Evolutionary conservation across 2,329 filamentous ascomycete genomes (phyloP).

Genomic region (Fusarium lateritium): DNA sequence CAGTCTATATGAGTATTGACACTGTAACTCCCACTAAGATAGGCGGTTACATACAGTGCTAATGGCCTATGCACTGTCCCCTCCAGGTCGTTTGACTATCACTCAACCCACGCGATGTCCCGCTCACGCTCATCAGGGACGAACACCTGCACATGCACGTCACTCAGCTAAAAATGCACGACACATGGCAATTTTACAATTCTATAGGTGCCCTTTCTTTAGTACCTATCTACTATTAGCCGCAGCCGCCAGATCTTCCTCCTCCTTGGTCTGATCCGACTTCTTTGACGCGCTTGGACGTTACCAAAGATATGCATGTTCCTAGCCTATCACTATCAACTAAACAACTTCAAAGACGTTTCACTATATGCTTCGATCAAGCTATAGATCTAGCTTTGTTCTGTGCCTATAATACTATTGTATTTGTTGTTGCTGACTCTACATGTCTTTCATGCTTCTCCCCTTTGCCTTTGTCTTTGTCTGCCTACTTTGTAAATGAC

Average conservation of each 20-base stretch:
- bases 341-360: conserved; percentile 21
- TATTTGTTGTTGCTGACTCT: background rate
- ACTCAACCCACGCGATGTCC: conserved; percentile 38
- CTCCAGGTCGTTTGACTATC: conserved; percentile 43
- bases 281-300: conserved; percentile 25
- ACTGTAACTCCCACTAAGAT: background rate
- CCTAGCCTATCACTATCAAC: conserved; percentile 1
- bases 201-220: conserved; percentile 29
- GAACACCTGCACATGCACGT: conserved; percentile 42
- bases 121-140: conserved; percentile 41
- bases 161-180: conserved; percentile 43
- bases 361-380: background rate
- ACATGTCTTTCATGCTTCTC: background rate
- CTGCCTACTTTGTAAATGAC: conserved; percentile 28
- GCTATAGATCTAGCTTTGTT: background rate
- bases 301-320: background rate
- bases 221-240: conserved; percentile 12
- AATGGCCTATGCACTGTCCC: background rate
- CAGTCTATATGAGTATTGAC: rapidly evolving
- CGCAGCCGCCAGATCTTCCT: conserved; percentile 16
- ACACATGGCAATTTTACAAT: conserved; percentile 25
- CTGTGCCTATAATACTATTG: background rate
- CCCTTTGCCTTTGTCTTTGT: conserved; percentile 23
- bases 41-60: background rate
- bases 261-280: background rate